These are phyloP conservation scores for Mycena polygramma DNA, from an alignment of 768 basidiomycete species.

Conservation along the genomic window DNA sequence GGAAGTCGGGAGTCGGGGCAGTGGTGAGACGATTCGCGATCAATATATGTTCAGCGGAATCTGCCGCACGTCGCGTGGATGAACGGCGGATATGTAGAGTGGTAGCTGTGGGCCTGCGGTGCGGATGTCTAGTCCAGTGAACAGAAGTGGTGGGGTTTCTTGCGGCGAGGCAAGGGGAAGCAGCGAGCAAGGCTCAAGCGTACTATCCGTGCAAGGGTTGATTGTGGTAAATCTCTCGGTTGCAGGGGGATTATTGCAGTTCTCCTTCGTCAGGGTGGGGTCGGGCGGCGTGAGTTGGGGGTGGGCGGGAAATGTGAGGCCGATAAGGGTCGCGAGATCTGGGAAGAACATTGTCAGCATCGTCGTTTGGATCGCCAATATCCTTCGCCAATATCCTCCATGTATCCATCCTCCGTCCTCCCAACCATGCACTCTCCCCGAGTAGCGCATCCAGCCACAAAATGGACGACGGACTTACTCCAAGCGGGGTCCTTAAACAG, in stretches of 20 bases:
- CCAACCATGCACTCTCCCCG: background rate
- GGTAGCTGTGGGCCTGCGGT: background rate
- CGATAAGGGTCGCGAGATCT: conserved; percentile 92
- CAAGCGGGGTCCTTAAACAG: conserved; percentile 13
- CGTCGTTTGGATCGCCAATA: background rate
- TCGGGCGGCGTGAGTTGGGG: conserved; percentile 50
- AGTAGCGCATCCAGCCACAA: background rate
- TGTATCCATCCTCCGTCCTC: background rate
- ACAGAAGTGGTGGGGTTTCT: background rate
- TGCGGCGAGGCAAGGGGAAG: background rate
- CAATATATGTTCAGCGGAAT: background rate
- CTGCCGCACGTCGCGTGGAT: background rate
- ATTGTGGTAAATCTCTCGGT: too few relatives aligned
- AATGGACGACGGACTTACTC: background rate
- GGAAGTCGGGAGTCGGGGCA: background rate
- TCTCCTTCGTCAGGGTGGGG: conserved; percentile 38
- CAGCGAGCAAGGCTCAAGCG: conserved; percentile 84
- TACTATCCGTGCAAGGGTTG: conserved; percentile 40
- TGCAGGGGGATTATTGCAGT: conserved; percentile 24
- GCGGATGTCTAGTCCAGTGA: background rate
- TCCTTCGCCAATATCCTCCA: background rate
- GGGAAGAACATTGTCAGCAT: conserved; percentile 7
- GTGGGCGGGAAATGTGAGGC: conserved; percentile 41
- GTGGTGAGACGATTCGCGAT: background rate
- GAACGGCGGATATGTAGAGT: background rate